phyloP scores from a whole-genome alignment of 106 monocot genomes.

The Iris macrosiphon region DNA sequence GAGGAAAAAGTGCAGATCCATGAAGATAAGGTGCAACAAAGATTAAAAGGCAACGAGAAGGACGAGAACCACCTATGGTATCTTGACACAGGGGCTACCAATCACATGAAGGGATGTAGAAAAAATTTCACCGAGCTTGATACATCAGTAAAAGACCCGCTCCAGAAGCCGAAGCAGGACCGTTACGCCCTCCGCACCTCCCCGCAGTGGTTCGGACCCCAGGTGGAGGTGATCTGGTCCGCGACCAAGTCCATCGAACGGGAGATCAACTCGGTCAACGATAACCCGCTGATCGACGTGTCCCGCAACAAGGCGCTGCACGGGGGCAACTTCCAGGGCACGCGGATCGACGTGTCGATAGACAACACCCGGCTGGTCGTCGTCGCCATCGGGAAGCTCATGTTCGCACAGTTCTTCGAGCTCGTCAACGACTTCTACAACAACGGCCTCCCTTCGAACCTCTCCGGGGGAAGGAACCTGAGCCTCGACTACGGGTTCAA shows the following conservation, averaged over 20 bases:
- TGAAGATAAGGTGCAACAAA: too few relatives aligned
- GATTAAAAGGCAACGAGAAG: too few relatives aligned
- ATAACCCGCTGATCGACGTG: conserved; percentile 47
- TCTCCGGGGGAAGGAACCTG: conserved; percentile 28
- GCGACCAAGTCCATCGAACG: conserved; percentile 27
- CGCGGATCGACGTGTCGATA: conserved; percentile 53
- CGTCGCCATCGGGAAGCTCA: conserved; percentile 66
- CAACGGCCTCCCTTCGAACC: conserved; percentile 39
- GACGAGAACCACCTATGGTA: too few relatives aligned
- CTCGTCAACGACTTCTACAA: conserved; percentile 66
- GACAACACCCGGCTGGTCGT: conserved; percentile 42
- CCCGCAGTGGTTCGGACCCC: conserved; percentile 40
- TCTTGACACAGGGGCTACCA: too few relatives aligned
- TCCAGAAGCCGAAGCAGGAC: conserved; percentile 31
- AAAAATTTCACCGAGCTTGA: too few relatives aligned
- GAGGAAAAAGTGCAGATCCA: too few relatives aligned
- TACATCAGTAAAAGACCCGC: too few relatives aligned
- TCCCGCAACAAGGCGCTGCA: conserved; percentile 33
- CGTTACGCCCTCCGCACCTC: conserved; percentile 31
- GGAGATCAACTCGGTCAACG: conserved; percentile 45
- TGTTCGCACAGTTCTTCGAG: conserved; percentile 76
- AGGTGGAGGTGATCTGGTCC: conserved; percentile 26
- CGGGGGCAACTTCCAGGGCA: conserved; percentile 50
- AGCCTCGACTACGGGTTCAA: conserved; percentile 64
- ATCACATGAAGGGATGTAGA: too few relatives aligned